phyloP scores from a whole-genome alignment of 1,284 basidiomycete genomes.

The Hymenochaete sp. region DNA sequence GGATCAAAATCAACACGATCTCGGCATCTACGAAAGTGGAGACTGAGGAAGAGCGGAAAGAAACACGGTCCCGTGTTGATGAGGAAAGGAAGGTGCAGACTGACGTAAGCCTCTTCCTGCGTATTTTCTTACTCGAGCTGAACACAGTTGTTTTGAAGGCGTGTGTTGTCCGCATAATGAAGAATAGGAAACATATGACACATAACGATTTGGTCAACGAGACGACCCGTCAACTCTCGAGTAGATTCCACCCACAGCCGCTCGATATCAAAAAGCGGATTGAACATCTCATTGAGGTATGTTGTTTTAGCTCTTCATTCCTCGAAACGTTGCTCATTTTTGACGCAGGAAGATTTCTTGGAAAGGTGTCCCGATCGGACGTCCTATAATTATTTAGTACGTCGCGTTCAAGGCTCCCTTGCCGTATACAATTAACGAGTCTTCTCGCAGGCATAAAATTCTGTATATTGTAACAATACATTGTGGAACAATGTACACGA shows the following conservation, averaged over 20 bases:
- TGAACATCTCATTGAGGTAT: slow-evolving; percentile 88
- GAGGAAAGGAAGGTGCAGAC: slow-evolving; percentile 88
- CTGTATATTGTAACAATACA: neutral
- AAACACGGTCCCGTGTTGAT: slow-evolving; percentile 86
- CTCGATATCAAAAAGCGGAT: slow-evolving; percentile 89
- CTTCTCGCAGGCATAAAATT: too few species aligned
- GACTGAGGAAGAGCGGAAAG: slow-evolving; percentile 78
- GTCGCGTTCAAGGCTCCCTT: slow-evolving; percentile 7
- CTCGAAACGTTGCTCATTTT: neutral
- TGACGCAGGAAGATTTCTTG: slow-evolving; percentile 13
- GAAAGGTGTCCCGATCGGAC: slow-evolving; percentile 18
- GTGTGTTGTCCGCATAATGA: slow-evolving; percentile 97
- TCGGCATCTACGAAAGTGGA: slow-evolving; percentile 69
- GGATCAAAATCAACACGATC: slow-evolving; percentile 92
- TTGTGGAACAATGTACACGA: neutral
- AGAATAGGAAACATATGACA: slow-evolving; percentile 83
- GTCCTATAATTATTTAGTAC: slow-evolving; percentile 18
- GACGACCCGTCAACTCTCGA: slow-evolving; percentile 78
- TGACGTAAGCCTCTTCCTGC: slow-evolving; percentile 51
- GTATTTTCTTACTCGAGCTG: slow-evolving; percentile 6
- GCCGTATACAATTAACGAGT: too few species aligned
- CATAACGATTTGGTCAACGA: slow-evolving; percentile 91
- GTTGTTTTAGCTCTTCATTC: slow-evolving; percentile 20
- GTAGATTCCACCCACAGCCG: slow-evolving; percentile 83
- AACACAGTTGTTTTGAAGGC: slow-evolving; percentile 45